Evolutionary conservation across 2,329 filamentous ascomycete genomes (phyloP), one percentile per base, ranked within the genome.

Genomic region (Cyphellophora europaea): DNA sequence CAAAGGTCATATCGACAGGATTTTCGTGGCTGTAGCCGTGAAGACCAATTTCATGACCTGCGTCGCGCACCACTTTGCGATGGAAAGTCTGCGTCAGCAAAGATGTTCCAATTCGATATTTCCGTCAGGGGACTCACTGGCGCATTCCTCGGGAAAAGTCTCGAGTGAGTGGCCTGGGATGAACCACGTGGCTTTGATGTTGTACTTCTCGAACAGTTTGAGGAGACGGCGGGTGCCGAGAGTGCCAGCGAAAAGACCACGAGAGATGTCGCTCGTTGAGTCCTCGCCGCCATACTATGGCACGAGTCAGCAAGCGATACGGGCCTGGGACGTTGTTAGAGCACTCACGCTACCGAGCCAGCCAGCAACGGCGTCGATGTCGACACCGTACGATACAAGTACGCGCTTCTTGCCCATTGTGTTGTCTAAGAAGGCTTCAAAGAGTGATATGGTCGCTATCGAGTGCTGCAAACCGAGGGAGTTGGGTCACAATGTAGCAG

Each of bases 11-110:
- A 37, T 77, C 72, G 1, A 65, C 66, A 0, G 81, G 79, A 48
- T 86, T 85, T 52, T 86, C 81, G 49, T 86, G 80, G 0, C 71
- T 76, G 57, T 86, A 86, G 4, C 79, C 81, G 43, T 86, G 81
- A 5, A 82, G 64, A 2, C 77, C 77, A 44, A 65, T 75, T 51
- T 82, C 77, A 49, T 81, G 77, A 2, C 77, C 77, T 0, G 67
- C 65, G 41, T 82, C 77, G 11, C 72, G 69, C 5, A 82, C 63
- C 56, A 67, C n/a, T n/a, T n/a, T n/a, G 62, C n/a, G n/a, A n/a
- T n/a, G n/a, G n/a, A n/a, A n/a, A n/a, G n/a, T n/a, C n/a, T n/a
- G n/a, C n/a, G n/a, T n/a, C n/a, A n/a, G n/a, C n/a, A n/a, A n/a
- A n/a, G n/a, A n/a, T n/a, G n/a, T n/a, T n/a, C n/a, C n/a, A n/a